Conservation (phyloP, 2,329 filamentous ascomycete genomes). For the Cercospora brassicicola region DNA sequence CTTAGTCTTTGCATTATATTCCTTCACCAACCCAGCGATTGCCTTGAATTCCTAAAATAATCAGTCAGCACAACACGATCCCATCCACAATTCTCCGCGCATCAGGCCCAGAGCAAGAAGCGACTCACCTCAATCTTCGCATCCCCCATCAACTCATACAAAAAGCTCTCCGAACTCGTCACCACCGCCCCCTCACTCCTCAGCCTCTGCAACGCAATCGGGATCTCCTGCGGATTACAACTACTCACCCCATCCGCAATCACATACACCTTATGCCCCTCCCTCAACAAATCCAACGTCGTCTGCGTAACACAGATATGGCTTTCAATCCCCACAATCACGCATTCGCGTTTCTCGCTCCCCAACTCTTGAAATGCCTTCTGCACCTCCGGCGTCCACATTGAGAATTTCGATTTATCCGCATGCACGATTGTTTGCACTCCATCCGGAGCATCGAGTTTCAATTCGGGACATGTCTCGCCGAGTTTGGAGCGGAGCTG, state of each 20-base stretch:
- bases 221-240: constrained; percentile 79
- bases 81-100: not conserved
- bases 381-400: constrained; percentile 71
- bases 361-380: constrained; percentile 45
- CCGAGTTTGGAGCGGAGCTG: constrained; percentile 79
- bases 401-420: constrained; percentile 90
- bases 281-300: constrained; percentile 72
- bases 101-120: not conserved
- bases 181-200: constrained; percentile 73
- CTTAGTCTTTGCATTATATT: constrained; percentile 69
- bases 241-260: constrained; percentile 87
- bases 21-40: constrained; percentile 76
- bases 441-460: constrained; percentile 53
- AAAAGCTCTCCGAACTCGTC: constrained; percentile 82
- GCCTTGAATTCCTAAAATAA: constrained; percentile 66
- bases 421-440: constrained; percentile 57
- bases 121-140: constrained; percentile 57
- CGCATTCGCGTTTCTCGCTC: constrained; percentile 58
- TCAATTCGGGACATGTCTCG: constrained; percentile 72
- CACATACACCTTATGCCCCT: constrained; percentile 80
- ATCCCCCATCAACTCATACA: constrained; percentile 89
- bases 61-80: constrained; percentile 42
- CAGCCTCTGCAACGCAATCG: constrained; percentile 73
- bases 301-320: constrained; percentile 97
- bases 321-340: constrained; percentile 85